Conservation (phyloP, 495 filamentous ascomycete genomes). For the Aspergillus kassunensis region DNA sequence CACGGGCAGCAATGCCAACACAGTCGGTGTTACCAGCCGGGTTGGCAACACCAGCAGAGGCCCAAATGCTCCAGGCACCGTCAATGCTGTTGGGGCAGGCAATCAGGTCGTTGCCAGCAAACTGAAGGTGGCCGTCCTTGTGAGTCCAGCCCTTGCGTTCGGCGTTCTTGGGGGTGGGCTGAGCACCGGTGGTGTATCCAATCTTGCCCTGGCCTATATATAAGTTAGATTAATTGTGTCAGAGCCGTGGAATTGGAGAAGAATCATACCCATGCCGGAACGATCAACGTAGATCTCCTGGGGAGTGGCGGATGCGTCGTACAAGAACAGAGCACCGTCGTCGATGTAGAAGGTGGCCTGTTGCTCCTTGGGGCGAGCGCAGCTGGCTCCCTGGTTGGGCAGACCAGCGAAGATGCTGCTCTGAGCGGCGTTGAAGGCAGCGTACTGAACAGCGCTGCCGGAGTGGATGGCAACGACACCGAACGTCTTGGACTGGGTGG, state of each 20-base stretch:
- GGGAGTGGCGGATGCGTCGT: conserved; percentile 30
- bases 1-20: conserved; percentile 36
- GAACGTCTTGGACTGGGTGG: conserved; percentile 31
- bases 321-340: conserved; percentile 45
- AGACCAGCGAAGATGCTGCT: conserved; percentile 43
- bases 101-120: conserved; percentile 39
- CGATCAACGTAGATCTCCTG: conserved; percentile 50
- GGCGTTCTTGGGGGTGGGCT: conserved; percentile 31
- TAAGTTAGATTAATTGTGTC: conserved; percentile 6
- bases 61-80: conserved; percentile 48
- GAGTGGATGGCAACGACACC: conserved; percentile 46
- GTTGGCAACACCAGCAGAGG: conserved; percentile 33
- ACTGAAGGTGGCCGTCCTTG: conserved; percentile 34
- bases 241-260: neutral
- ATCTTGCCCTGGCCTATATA: conserved; percentile 46
- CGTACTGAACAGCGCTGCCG: conserved; percentile 41
- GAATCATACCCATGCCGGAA: conserved; percentile 50
- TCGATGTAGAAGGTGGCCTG: conserved; percentile 47
- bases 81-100: conserved; percentile 51
- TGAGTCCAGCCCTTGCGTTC: conserved; percentile 44
- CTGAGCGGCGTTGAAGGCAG: conserved; percentile 36
- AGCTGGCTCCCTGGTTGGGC: conserved; percentile 40
- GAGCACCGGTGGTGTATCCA: conserved; percentile 44
- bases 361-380: conserved; percentile 31
- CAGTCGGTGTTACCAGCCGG: conserved; percentile 45